Percentiles rank a stretch among this genome's conserved stretches.
Evolutionary conservation across 2,329 filamentous ascomycete species (phyloP).

Genomic region (Stagonosporopsis rhizophila): DNA sequence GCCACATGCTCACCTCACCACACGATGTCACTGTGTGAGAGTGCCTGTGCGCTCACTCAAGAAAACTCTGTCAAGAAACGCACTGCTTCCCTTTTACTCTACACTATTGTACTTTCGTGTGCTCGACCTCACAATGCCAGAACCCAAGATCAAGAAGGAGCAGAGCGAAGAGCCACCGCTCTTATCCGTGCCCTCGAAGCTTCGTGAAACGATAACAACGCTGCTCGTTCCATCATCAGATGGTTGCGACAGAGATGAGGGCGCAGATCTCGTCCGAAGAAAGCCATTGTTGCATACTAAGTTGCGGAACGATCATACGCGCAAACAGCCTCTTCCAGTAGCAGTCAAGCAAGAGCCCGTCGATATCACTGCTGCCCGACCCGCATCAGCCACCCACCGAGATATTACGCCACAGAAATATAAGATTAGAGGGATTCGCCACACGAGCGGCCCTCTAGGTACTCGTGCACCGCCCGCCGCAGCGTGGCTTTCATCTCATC

Average conservation of each 20-base stretch:
- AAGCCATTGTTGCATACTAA: background rate
- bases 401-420: conserved; percentile 9
- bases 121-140: conserved; percentile 7
- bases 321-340: background rate
- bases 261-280: background rate
- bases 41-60: background rate
- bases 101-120: background rate
- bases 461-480: background rate
- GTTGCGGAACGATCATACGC: background rate
- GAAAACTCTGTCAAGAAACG: background rate
- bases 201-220: background rate
- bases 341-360: background rate
- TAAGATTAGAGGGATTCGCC: background rate
- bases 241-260: background rate
- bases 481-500: conserved; percentile 20
- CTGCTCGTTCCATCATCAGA: background rate
- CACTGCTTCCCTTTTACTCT: background rate
- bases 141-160: conserved; percentile 17
- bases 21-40: background rate
- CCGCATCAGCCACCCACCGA: background rate
- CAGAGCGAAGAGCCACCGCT: conserved; percentile 11
- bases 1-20: conserved; percentile 5
- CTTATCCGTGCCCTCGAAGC: background rate
- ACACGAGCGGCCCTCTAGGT: background rate
- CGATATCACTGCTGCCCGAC: background rate